phyloP scores from a whole-genome alignment of 192 early-diverging fungal genomes.

The Backusella psychrophila region DNA sequence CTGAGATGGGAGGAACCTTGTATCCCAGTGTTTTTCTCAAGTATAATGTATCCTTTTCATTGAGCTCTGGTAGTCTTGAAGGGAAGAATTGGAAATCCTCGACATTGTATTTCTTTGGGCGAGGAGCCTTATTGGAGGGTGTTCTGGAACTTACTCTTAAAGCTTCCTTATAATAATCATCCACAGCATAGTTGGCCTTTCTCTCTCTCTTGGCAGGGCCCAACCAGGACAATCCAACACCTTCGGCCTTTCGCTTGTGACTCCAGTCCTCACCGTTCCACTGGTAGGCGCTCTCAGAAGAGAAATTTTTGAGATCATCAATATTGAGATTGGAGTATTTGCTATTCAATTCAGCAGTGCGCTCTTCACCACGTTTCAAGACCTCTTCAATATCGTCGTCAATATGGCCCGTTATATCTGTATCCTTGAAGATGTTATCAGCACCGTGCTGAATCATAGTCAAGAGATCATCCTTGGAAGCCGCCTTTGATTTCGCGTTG shows the following conservation, averaged over 20 bases:
- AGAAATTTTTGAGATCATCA: constrained; percentile 93
- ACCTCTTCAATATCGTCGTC: constrained; percentile 88
- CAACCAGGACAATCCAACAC: constrained; percentile 78
- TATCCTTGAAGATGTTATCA: constrained; percentile 75
- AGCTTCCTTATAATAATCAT: constrained; percentile 91
- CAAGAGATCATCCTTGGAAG: constrained; percentile 83
- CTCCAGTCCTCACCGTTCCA: constrained; percentile 98
- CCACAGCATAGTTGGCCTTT: constrained; percentile 87
- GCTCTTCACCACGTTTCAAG: constrained; percentile 78
- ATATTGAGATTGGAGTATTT: constrained; percentile 91
- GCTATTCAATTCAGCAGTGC: constrained; percentile 82
- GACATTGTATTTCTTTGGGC: constrained; percentile 62
- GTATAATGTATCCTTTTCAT: constrained; percentile 79
- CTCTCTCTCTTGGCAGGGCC: constrained; percentile 93
- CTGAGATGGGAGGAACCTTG: constrained; percentile 49
- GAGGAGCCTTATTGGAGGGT: constrained; percentile 51
- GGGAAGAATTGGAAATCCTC: constrained; percentile 96
- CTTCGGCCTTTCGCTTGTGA: constrained; percentile 62
- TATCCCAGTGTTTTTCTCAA: constrained; percentile 75
- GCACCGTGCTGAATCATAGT: constrained; percentile 98
- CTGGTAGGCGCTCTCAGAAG: constrained; percentile 80
- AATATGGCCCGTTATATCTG: constrained; percentile 14
- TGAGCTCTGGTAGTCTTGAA: constrained; percentile 68
- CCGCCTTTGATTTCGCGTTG: constrained; percentile 16
- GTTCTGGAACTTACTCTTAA: constrained; percentile 65